Base-by-base conservation (phyloP, 2,329 filamentous ascomycete genomes). In the Epichloe festucae region DNA sequence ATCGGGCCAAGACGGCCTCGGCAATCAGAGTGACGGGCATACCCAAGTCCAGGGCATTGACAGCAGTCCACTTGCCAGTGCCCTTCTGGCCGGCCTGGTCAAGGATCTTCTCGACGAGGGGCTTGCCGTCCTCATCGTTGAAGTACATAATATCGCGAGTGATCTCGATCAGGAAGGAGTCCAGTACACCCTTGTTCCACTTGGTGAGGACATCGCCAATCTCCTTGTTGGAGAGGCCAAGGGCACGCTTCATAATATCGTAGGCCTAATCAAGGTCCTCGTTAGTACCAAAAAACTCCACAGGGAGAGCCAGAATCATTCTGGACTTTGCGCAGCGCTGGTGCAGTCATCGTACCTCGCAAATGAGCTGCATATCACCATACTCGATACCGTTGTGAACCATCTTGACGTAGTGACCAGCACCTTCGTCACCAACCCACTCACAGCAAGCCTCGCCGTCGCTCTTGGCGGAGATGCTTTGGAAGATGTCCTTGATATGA, bases 361-460 rank as follows among this genome's bases (percentile, higher is more conserved):
- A 94, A 71, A 98, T 98, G 67, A 98, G 81, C 80, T 98, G 93
- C 93, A 98, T 98, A 77, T 98, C 93, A 83, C 93, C 93, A 71
- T 98, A 98, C 78, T 98, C 93, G 65, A 98, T 98, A 81, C 93
- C 93, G 76, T 98, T 98, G 85, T 98, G 93, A 58, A 98, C 93
- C 93, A 98, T 98, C 87, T 98, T 98, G 79, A 98, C 91, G 80
- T 96, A 98, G 84, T 98, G 93, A 64, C 93, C 93, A 75, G 93
- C 88, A 82, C 93, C 93, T 73, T 97, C 89, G 75, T 97, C 93
- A 77, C 93, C 93, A 65, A 98, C 93, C 93, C 93, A 98, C 75
- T 98, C 93, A 70, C 93, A 98, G 84, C 93, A 98, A 60, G 93
- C 76, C 81, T 98, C 93, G 65, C 84, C 85, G 66, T 96, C 91